Evolutionary conservation across 2,329 filamentous ascomycete genomes (phyloP).

Genomic region (Cladosporium sp.): DNA sequence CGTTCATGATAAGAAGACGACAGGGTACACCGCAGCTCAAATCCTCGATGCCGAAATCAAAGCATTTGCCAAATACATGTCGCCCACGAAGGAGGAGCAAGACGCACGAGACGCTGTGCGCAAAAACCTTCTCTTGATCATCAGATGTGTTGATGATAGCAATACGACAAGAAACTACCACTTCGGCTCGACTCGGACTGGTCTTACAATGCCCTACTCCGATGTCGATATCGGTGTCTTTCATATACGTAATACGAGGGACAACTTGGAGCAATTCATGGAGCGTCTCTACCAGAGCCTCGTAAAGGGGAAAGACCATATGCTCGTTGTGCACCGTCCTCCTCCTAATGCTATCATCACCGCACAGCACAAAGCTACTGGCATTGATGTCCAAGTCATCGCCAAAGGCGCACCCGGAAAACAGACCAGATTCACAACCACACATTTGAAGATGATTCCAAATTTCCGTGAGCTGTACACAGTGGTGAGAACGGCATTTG

Average conservation of each 20-base stretch:
- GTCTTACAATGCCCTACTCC: conserved; percentile 54
- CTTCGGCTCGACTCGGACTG: conserved; percentile 56
- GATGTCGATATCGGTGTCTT: conserved; percentile 54
- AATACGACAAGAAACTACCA: conserved; percentile 24
- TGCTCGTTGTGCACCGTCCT: conserved; percentile 27
- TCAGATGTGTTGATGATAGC: neutral
- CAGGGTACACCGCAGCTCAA: neutral
- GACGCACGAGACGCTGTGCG: neutral
- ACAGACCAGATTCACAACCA: conserved; percentile 45
- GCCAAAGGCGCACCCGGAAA: conserved; percentile 43
- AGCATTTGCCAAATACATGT: conserved; percentile 3
- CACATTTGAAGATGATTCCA: conserved; percentile 52
- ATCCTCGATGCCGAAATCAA: conserved; percentile 14
- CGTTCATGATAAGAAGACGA: neutral
- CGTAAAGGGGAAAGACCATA: conserved; percentile 22
- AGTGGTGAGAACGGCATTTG: conserved; percentile 52
- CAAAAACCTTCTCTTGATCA: neutral
- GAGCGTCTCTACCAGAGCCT: conserved; percentile 26
- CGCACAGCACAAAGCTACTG: conserved; percentile 48
- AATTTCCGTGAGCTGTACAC: conserved; percentile 52
- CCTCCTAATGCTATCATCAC: conserved; percentile 44
- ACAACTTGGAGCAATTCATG: conserved; percentile 12
- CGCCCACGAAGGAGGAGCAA: neutral
- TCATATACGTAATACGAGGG: neutral
- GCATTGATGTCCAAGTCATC: conserved; percentile 55